These are phyloP conservation scores for Chimonanthus salicifolius DNA, from an alignment of 164 flowering plant genomes.

Conservation along the genomic window DNA sequence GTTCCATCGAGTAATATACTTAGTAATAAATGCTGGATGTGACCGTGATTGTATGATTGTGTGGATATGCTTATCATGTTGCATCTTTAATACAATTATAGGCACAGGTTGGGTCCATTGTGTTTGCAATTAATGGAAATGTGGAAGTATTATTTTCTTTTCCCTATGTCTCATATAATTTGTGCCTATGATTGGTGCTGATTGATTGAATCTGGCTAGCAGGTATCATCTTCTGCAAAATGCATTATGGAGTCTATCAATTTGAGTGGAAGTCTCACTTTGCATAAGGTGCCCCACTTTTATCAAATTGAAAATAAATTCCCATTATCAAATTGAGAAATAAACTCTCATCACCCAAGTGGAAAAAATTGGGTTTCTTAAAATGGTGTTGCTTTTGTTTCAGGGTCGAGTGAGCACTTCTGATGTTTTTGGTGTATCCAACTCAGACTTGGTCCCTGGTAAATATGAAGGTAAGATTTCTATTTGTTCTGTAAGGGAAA, in stretches of 20 bases:
- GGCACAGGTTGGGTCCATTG: too few relatives aligned
- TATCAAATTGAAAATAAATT: not conserved
- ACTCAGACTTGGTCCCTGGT: constrained; percentile 91
- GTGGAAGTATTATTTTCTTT: not conserved
- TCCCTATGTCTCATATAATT: not conserved
- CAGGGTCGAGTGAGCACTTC: constrained; percentile 87
- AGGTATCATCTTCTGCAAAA: constrained; percentile 42
- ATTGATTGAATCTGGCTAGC: not conserved
- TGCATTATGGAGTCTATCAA: constrained; percentile 51
- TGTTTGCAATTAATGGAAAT: not conserved
- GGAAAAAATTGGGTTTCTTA: not conserved
- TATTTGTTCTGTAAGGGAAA: not conserved
- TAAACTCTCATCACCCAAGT: not conserved
- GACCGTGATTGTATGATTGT: too few relatives aligned
- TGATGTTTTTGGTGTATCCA: constrained; percentile 71
- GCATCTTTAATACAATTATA: too few relatives aligned
- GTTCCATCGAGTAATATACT: too few relatives aligned
- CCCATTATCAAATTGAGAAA: not conserved
- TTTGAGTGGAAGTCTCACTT: constrained; percentile 38
- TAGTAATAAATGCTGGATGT: too few relatives aligned
- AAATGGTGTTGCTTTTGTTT: constrained; percentile 4
- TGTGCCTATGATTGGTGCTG: not conserved
- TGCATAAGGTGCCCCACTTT: constrained; percentile 56
- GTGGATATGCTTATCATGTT: too few relatives aligned
- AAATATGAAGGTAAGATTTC: constrained; percentile 75